phyloP scores from a whole-genome alignment of 352 stramenopile species.

The Pythium volutum region DNA sequence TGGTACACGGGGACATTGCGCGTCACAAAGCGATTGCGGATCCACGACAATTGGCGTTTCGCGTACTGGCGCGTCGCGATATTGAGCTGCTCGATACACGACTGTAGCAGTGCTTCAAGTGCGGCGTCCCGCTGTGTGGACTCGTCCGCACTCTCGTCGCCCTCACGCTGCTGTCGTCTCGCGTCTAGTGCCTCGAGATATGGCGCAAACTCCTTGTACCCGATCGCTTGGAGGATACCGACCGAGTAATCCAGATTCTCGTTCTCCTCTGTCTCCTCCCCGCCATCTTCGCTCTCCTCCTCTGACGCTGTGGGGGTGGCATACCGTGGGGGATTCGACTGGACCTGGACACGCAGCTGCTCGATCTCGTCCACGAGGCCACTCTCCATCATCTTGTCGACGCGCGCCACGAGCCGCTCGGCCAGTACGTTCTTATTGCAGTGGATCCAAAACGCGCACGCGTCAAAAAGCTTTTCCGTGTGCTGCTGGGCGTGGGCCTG shows the following conservation, averaged over 20 bases:
- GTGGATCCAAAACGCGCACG: constrained; percentile 83
- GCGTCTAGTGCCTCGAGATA: constrained; percentile 69
- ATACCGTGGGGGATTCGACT: constrained; percentile 44
- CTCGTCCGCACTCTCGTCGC: constrained; percentile 3
- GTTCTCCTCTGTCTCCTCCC: background rate
- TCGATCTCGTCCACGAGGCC: constrained; percentile 83
- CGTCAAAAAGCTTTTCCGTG: constrained; percentile 70
- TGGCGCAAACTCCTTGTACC: constrained; percentile 89
- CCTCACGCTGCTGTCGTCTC: constrained; percentile 8
- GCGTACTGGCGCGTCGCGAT: constrained; percentile 83
- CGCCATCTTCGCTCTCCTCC: constrained; percentile 4
- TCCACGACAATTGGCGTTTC: constrained; percentile 84
- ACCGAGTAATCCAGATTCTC: constrained; percentile 48
- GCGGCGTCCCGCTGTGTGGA: constrained; percentile 25
- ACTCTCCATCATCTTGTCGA: constrained; percentile 76
- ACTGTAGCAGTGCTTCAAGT: constrained; percentile 42
- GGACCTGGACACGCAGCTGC: constrained; percentile 40
- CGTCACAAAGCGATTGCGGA: constrained; percentile 83
- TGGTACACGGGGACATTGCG: constrained; percentile 85
- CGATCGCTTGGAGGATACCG: constrained; percentile 86
- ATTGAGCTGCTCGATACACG: constrained; percentile 78
- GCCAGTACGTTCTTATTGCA: constrained; percentile 63
- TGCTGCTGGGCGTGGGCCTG: constrained; percentile 48
- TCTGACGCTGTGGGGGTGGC: background rate
- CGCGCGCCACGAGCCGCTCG: constrained; percentile 60